Conservation (phyloP, 139 green algal species). For the Chlorella sp. region DNA sequence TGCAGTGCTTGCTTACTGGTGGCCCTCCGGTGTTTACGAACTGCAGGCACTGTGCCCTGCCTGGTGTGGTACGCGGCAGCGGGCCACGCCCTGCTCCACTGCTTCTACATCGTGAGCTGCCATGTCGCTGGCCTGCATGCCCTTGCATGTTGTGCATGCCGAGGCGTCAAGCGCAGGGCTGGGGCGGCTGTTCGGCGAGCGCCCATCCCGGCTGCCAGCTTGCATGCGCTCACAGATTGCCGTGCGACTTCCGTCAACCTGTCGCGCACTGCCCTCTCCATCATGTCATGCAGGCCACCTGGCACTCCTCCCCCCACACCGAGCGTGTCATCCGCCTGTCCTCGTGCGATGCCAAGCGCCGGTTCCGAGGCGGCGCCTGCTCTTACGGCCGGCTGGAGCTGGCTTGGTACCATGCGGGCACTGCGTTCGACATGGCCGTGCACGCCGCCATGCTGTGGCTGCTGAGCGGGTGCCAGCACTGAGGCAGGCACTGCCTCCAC, state of each 20-base stretch:
- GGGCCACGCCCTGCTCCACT: conserved; percentile 2
- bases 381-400: not conserved
- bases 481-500: too few species aligned
- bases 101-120: conserved; percentile 12
- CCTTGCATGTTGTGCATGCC: too few species aligned
- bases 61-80: not conserved
- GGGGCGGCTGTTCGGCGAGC: too few species aligned
- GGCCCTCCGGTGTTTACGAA: too few species aligned
- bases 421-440: not conserved
- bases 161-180: too few species aligned
- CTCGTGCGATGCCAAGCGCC: not conserved
- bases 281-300: not conserved
- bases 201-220: too few species aligned
- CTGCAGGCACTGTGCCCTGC: not conserved
- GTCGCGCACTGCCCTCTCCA: too few species aligned
- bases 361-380: not conserved
- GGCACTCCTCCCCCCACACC: conserved; percentile 4
- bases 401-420: conserved; percentile 4
- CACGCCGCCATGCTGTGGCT: not conserved
- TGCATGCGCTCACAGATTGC: too few species aligned
- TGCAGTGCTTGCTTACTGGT: too few species aligned
- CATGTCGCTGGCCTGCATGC: too few species aligned
- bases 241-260: too few species aligned
- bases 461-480: not conserved
- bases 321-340: conserved; percentile 25